Base-by-base conservation (phyloP, 495 filamentous ascomycete species). In the Hypoxylon subgilvum region DNA sequence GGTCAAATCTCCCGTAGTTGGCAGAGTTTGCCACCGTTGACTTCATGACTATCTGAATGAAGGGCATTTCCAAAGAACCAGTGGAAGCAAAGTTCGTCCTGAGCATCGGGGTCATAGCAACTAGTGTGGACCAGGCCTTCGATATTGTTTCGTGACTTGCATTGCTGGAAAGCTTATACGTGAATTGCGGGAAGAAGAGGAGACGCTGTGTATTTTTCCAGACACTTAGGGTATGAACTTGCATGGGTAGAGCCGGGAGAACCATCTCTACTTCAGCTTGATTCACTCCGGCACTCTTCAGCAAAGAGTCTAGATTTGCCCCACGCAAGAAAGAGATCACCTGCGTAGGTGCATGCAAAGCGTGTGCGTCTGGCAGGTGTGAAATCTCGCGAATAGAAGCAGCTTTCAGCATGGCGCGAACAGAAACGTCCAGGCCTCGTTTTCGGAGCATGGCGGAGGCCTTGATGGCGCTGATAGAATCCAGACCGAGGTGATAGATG, bases 381-480 rank as follows among this genome's bases (percentile, higher is more conserved):
- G 68, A n/a, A 13, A 93, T 87, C 6, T 82, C 80, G 3, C 72
- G 65, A 10, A 91, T 75, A 1, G 83, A 89, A n/a, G 74, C 75
- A 0, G 86, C 83, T 52, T 76, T 78, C 1, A 92, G 70, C 38
- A 94, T 81, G 27, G 88, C 82, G 6, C 87, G 82, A 9, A 91
- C 85, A 23, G 76, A 75, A 0, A 91, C 67, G 3, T 69, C 70
- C 2, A 92, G 66, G 0, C 78, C 81, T 30, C 81, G 73, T 35
- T 83, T 85, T 14, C 82, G 80, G 7, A 92, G 75, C n/a, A 86
- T 71, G 0, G 84, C 78, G 17, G 85, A 82, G 12, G 87, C 79
- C 40, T 87, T 86, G 69, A 96, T 92, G 7, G 91, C 89, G 46
- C 87, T 89, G 65, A 97, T 90, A 2, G 92, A 96, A 67, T 97